Percentiles rank a stretch among this genome's conserved stretches.
Conservation (phyloP, 2,329 filamentous ascomycete species). For the Didymella pinodella region DNA sequence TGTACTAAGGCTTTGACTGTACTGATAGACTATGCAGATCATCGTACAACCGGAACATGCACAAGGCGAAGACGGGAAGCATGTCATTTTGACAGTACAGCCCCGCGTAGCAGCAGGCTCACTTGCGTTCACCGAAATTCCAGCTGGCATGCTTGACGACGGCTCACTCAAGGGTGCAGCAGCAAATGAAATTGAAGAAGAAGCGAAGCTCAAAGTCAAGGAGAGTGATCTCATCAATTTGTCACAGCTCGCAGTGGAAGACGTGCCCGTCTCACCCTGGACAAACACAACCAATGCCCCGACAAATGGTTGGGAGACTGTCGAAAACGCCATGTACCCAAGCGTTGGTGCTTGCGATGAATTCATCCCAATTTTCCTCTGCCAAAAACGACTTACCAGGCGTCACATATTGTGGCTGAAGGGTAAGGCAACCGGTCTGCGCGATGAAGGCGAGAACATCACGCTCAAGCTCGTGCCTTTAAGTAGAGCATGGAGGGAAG, state of each 20-base stretch:
- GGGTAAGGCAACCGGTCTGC: constrained; percentile 63
- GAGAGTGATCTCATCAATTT: constrained; percentile 62
- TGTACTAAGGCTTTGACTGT: not conserved
- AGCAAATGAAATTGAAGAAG: constrained; percentile 65
- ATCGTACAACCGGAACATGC: constrained; percentile 61
- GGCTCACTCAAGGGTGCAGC: constrained; percentile 63
- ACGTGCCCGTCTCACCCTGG: not conserved
- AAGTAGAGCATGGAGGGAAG: constrained; percentile 62
- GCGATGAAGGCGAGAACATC: constrained; percentile 66
- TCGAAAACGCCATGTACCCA: constrained; percentile 59
- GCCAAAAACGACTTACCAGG: constrained; percentile 60
- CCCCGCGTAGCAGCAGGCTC: constrained; percentile 65
- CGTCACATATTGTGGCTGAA: constrained; percentile 59
- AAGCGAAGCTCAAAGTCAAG: constrained; percentile 62
- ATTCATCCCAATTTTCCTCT: constrained; percentile 65
- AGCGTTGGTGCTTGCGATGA: constrained; percentile 66
- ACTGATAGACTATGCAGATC: constrained; percentile 51
- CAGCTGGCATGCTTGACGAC: constrained; percentile 68
- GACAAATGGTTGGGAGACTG: not conserved
- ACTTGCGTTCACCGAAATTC: constrained; percentile 64
- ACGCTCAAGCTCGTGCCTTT: constrained; percentile 64
- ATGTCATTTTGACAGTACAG: constrained; percentile 64
- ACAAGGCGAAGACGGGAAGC: constrained; percentile 48
- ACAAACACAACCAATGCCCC: not conserved
- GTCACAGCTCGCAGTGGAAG: constrained; percentile 58